These are phyloP conservation scores for Colletotrichum sidae DNA, from an alignment of 2,329 filamentous ascomycete genomes.

Conservation along the genomic window DNA sequence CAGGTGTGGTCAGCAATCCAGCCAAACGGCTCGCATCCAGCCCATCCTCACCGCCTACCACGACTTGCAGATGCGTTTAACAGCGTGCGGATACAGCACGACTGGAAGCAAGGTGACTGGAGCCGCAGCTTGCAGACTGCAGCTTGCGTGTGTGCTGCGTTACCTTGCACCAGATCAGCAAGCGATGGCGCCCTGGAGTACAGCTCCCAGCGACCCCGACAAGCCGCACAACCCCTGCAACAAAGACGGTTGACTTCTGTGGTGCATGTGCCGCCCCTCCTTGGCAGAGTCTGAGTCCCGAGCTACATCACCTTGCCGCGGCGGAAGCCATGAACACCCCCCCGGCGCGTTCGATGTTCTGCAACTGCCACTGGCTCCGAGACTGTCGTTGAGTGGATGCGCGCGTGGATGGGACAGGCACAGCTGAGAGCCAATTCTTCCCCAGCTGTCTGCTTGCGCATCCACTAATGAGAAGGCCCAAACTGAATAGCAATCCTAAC, in stretches of 20 bases:
- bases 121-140: constrained; percentile 34
- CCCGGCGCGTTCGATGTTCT: constrained; percentile 23
- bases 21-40: constrained; percentile 37
- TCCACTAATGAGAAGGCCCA: too few relatives aligned
- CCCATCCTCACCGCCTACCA: constrained; percentile 34
- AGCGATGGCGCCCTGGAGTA: constrained; percentile 1
- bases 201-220: constrained; percentile 21
- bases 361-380: constrained; percentile 23
- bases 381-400: constrained; percentile 14
- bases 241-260: constrained; percentile 20
- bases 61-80: constrained; percentile 27
- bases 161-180: constrained; percentile 14
- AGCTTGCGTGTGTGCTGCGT: constrained; percentile 23
- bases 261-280: constrained; percentile 18
- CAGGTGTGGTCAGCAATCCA: constrained; percentile 30
- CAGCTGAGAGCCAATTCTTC: constrained; percentile 14
- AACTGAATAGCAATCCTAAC: too few relatives aligned
- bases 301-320: constrained; percentile 16
- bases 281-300: constrained; percentile 7
- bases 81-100: neutral
- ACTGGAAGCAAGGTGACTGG: constrained; percentile 29
- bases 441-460: too few relatives aligned
- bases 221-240: constrained; percentile 26
- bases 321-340: constrained; percentile 11
- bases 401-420: constrained; percentile 16